Conservation (phyloP, 768 basidiomycete species). For the Phylloporus rhodoxanthus region DNA sequence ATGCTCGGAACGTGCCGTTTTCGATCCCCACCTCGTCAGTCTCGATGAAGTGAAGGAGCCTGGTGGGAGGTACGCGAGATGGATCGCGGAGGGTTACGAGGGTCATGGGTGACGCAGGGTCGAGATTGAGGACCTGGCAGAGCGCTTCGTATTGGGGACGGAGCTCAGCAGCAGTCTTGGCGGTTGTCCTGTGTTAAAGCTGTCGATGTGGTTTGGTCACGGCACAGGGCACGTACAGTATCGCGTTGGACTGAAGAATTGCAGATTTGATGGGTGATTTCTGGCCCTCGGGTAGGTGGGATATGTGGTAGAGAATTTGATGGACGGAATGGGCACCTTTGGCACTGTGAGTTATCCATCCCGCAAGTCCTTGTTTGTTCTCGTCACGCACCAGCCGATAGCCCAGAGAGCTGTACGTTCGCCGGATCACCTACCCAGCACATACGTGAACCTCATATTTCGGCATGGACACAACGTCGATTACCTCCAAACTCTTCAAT, state of each 20-base stretch:
- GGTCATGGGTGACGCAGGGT: constrained; percentile 46
- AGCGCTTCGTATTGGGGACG: constrained; percentile 60
- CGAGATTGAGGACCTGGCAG: constrained; percentile 48
- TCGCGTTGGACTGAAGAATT: constrained; percentile 67
- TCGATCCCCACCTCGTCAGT: constrained; percentile 45
- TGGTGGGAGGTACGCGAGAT: constrained; percentile 39
- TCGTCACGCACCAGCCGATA: constrained; percentile 56
- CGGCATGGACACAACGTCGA: background rate
- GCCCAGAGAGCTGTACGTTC: constrained; percentile 57
- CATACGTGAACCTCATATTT: background rate
- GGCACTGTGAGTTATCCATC: background rate
- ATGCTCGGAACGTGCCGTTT: constrained; percentile 65
- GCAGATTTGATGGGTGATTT: constrained; percentile 63
- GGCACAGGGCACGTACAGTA: constrained; percentile 41
- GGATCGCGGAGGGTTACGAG: constrained; percentile 50
- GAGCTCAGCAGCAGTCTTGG: constrained; percentile 55
- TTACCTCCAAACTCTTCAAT: constrained; percentile 48
- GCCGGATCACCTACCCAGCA: constrained; percentile 47
- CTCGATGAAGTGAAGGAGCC: constrained; percentile 55
- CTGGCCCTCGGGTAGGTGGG: constrained; percentile 50
- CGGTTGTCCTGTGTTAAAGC: constrained; percentile 38
- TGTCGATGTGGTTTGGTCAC: background rate
- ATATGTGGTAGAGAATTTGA: constrained; percentile 66
- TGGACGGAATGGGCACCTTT: constrained; percentile 70
- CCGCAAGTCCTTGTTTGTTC: background rate